Conservation (phyloP, 805 yeast species). For the Teunomyces barrocoloradensis region DNA sequence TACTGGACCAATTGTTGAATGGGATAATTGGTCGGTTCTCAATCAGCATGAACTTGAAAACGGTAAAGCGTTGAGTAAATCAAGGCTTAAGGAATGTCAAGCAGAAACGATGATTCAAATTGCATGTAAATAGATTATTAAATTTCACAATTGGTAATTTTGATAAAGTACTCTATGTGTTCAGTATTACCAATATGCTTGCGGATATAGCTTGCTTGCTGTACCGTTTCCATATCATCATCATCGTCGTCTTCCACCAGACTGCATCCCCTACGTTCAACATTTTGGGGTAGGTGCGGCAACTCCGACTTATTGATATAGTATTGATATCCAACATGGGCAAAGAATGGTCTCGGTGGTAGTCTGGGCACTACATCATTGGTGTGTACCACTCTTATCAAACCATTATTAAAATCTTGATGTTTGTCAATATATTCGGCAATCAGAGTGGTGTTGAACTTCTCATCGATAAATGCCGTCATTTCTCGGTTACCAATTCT, state of each 20-base stretch:
- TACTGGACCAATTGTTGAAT: constrained; percentile 33
- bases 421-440: constrained; percentile 16
- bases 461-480: constrained; percentile 49
- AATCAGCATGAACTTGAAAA: constrained; percentile 49
- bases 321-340: constrained; percentile 53
- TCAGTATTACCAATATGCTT: constrained; percentile 22
- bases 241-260: background rate
- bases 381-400: constrained; percentile 55
- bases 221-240: background rate
- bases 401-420: constrained; percentile 35
- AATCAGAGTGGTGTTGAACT: constrained; percentile 41
- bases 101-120: constrained; percentile 49
- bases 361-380: constrained; percentile 57
- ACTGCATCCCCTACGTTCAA: constrained; percentile 1
- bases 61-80: constrained; percentile 51
- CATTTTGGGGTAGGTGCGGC: constrained; percentile 29
- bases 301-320: constrained; percentile 37
- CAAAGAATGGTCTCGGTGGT: constrained; percentile 49
- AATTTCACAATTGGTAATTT: constrained; percentile 28
- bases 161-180: constrained; percentile 30
- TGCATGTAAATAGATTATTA: constrained; percentile 7
- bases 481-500: constrained; percentile 56
- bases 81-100: constrained; percentile 55
- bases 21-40: constrained; percentile 68
- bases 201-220: background rate